phyloP scores from a whole-genome alignment of 108 stramenopile species.

The Cyclotella kingstonii region DNA sequence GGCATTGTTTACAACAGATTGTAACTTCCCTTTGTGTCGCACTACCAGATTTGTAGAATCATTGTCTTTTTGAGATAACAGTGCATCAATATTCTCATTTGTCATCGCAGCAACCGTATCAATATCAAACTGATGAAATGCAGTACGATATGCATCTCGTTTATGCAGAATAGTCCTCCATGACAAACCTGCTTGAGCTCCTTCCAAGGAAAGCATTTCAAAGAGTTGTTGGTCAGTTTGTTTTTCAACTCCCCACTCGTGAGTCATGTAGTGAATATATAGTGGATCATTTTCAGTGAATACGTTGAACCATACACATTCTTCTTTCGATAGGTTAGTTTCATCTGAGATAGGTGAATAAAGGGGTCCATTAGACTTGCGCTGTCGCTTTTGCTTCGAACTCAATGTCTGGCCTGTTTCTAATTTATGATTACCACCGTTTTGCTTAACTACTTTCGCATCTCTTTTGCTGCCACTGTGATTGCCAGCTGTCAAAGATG shows the following conservation, averaged over 20 bases:
- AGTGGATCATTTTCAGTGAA: constrained; percentile 55
- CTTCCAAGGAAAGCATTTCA: constrained; percentile 68
- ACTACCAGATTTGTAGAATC: constrained; percentile 41
- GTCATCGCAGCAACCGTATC: constrained; percentile 57
- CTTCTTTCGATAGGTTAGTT: too few species aligned
- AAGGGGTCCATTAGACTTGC: too few species aligned
- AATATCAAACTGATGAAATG: constrained; percentile 63
- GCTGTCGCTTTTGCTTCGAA: too few species aligned
- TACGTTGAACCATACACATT: constrained; percentile 38
- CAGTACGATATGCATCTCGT: constrained; percentile 61
- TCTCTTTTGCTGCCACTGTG: too few species aligned
- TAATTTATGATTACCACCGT: too few species aligned
- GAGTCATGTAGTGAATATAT: constrained; percentile 59
- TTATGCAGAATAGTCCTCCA: constrained; percentile 75
- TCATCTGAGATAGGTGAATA: too few species aligned
- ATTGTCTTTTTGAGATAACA: constrained; percentile 17
- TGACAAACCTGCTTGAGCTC: constrained; percentile 65
- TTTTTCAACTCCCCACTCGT: constrained; percentile 60
- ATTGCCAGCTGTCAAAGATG: too few species aligned
- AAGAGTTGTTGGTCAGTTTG: constrained; percentile 58
- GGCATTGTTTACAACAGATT: constrained; percentile 23
- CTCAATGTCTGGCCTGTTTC: too few species aligned
- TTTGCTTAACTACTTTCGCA: too few species aligned
- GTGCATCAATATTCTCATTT: constrained; percentile 32
- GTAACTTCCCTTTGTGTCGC: constrained; percentile 51